Evolutionary conservation across 768 basidiomycete species (phyloP).

Genomic region (Pisolithus orientalis): DNA sequence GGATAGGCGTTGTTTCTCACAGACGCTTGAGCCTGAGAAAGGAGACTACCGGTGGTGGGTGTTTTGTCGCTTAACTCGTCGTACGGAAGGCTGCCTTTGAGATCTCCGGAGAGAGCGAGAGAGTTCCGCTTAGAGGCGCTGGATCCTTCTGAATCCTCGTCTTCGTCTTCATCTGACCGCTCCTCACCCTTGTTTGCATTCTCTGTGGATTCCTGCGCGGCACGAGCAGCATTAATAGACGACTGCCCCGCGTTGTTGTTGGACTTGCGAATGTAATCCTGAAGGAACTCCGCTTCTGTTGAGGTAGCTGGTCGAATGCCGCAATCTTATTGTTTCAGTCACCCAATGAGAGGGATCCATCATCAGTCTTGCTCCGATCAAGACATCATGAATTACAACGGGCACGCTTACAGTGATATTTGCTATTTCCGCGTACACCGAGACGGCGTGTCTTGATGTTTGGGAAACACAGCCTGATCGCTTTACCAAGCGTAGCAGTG

Average conservation of each 20-base stretch:
- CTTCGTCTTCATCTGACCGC: conserved; percentile 77
- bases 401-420: conserved; percentile 80
- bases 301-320: conserved; percentile 89
- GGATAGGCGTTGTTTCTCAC: conserved; percentile 56
- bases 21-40: conserved; percentile 67
- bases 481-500: conserved; percentile 92
- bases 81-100: conserved; percentile 48
- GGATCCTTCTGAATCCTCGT: conserved; percentile 76
- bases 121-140: conserved; percentile 76
- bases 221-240: conserved; percentile 68
- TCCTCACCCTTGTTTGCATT: conserved; percentile 56
- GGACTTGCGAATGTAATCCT: conserved; percentile 87
- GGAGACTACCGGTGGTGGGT: conserved; percentile 69
- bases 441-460: conserved; percentile 92
- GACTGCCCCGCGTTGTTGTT: conserved; percentile 79
- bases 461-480: conserved; percentile 88
- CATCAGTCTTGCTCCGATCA: conserved; percentile 24
- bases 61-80: conserved; percentile 80
- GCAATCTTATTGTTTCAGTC: conserved; percentile 50
- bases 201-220: conserved; percentile 67
- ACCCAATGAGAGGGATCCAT: conserved; percentile 22
- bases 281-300: conserved; percentile 86
- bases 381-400: conserved; percentile 26
- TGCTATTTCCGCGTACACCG: conserved; percentile 91
- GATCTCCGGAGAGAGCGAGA: conserved; percentile 56